Percentiles rank a stretch among this genome's conserved stretches.
phyloP scores from a whole-genome alignment of 306 rosid species.

The Fragaria vesca region DNA sequence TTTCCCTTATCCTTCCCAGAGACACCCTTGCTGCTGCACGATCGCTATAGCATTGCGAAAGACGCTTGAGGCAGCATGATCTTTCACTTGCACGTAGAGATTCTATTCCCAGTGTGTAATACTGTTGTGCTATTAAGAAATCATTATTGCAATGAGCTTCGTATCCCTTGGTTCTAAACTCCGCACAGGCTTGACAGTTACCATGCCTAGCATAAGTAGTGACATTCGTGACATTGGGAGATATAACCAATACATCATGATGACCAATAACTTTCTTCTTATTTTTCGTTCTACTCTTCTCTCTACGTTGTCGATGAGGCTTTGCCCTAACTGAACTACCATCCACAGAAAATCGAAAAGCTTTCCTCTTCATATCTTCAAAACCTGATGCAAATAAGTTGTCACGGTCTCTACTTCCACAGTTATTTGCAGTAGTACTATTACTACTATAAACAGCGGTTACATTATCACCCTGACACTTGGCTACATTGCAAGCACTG shows the following conservation, averaged over 20 bases:
- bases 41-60: conserved; percentile 74
- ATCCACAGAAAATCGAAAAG: conserved; percentile 51
- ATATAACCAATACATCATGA: conserved; percentile 32
- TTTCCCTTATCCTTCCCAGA: conserved; percentile 79
- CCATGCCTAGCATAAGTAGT: conserved; percentile 39
- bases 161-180: conserved; percentile 83
- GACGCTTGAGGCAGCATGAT: conserved; percentile 50
- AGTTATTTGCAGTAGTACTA: conserved; percentile 28
- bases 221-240: conserved; percentile 30
- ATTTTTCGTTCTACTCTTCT: conserved; percentile 42
- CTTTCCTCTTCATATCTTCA: conserved; percentile 35
- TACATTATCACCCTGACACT: conserved; percentile 18
- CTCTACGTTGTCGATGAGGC: conserved; percentile 28
- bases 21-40: conserved; percentile 78
- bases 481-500: neutral
- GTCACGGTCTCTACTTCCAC: conserved; percentile 16
- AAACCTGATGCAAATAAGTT: conserved; percentile 21
- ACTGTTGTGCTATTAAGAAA: conserved; percentile 72
- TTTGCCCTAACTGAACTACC: conserved; percentile 33
- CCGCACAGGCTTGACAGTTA: conserved; percentile 45
- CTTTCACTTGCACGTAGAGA: conserved; percentile 62
- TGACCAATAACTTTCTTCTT: conserved; percentile 40
- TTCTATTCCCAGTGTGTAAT: conserved; percentile 72
- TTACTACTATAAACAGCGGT: conserved; percentile 16
- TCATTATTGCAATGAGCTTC: conserved; percentile 65